Evolutionary conservation across 75 land plant species (phyloP), one percentile per base, ranked within the genome.

Genomic region (Cunninghamia lanceolata): DNA sequence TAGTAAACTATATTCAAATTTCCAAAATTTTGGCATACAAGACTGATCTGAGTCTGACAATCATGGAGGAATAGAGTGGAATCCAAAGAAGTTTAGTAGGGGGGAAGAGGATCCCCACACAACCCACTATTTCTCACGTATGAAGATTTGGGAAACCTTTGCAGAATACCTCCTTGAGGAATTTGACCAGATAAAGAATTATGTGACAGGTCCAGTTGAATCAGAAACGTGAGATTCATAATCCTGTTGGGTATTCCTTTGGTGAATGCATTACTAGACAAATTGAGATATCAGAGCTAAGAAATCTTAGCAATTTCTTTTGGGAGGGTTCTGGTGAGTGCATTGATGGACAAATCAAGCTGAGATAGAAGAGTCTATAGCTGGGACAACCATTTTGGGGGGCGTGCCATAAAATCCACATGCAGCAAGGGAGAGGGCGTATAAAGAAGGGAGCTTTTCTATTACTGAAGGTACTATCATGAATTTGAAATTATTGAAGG

Each of bases 331-430:
- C 90, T 90, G 5, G 43, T 91, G 4, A 91, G 52, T 63, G 43
- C 56, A 85, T 91, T 91, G 9, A 25, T 46, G 43, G 92, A 91
- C 34, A 91, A 85, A 63, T 91, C 92, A 75, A 91, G 87, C 39
- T 84, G 84, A n/a, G 74, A 80, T 10, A 88, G 73, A 78, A n/a
- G n/a, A n/a, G n/a, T n/a, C n/a, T 86, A 82, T 39, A 84, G 40
- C 28, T 36, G 59, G 35, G 39, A 42, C 35, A 90, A 42, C 84
- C 84, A 66, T 9, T 88, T 76, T 36, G 89, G 88, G 88, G 45
- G 36, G 70, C 39, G 4, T n/a, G n/a, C n/a, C n/a, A n/a, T n/a
- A n/a, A n/a, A n/a, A n/a, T n/a, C n/a, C n/a, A n/a, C n/a, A n/a
- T n/a, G n/a, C 91, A 89, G 89, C 91, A 25, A 91, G 70, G 87